These are phyloP conservation scores for Leccinum pachyderme DNA, from an alignment of 1,284 basidiomycete genomes.

Conservation along the genomic window DNA sequence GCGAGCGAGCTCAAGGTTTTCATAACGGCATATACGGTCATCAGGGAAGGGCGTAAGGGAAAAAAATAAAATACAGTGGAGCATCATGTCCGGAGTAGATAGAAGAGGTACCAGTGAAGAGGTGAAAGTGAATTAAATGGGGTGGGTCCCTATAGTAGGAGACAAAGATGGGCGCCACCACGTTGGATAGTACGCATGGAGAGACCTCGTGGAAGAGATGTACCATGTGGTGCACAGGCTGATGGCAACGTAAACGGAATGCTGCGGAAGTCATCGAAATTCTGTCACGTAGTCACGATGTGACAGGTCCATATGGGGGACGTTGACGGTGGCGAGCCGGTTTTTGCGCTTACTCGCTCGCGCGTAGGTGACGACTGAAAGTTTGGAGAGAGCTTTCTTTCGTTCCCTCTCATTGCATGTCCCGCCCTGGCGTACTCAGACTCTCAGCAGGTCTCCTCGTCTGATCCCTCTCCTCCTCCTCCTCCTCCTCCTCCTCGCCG, in stretches of 20 bases:
- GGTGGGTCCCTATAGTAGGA: background rate
- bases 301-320: slow-evolving; percentile 6
- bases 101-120: background rate
- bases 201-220: background rate
- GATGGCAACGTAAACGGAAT: background rate
- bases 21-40: slow-evolving; percentile 6
- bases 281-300: slow-evolving; percentile 14
- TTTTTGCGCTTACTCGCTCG: slow-evolving; percentile 1
- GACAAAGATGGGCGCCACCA: background rate
- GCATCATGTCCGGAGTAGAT: too few species aligned
- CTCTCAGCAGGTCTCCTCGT: slow-evolving; percentile 58
- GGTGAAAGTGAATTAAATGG: background rate
- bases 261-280: background rate
- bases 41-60: slow-evolving; percentile 1
- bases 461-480: slow-evolving; percentile 37
- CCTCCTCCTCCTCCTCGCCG: slow-evolving; percentile 16
- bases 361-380: slow-evolving; percentile 19
- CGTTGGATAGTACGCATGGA: background rate
- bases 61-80: background rate
- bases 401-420: slow-evolving; percentile 43
- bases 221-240: background rate
- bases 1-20: slow-evolving; percentile 14
- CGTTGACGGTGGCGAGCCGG: background rate
- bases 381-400: slow-evolving; percentile 21
- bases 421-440: slow-evolving; percentile 48